These are phyloP conservation scores for Hypoxylon intermedium DNA, from an alignment of 495 filamentous ascomycete species.

Conservation along the genomic window DNA sequence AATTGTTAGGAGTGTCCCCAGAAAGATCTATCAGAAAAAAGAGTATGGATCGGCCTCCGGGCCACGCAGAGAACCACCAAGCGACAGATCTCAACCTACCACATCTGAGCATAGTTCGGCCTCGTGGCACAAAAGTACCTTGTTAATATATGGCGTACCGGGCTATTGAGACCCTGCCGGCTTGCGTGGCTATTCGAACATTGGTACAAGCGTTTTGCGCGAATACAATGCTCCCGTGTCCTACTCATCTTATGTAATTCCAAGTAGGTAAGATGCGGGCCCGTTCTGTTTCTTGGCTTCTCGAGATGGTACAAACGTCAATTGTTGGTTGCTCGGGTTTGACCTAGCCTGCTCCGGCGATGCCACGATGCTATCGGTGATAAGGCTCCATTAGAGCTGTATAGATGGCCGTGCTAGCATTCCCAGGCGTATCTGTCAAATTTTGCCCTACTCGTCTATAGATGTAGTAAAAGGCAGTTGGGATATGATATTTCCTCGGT, in stretches of 20 bases:
- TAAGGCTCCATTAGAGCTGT: conserved; percentile 20
- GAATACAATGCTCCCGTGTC: conserved; percentile 24
- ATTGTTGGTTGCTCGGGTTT: conserved; percentile 28
- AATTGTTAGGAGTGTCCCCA: conserved; percentile 18
- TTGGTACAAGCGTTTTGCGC: conserved; percentile 27
- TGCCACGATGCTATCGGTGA: conserved; percentile 5
- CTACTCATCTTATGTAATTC: conserved; percentile 35
- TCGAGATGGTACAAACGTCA: conserved; percentile 13
- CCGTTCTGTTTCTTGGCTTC: conserved; percentile 21
- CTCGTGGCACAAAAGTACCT: conserved; percentile 42
- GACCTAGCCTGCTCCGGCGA: conserved; percentile 10
- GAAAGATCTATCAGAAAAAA: conserved; percentile 14
- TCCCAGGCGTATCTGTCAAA: too few species aligned
- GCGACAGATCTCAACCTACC: conserved; percentile 11
- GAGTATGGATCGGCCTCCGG: conserved; percentile 31
- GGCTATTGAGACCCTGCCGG: conserved; percentile 33
- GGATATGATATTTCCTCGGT: conserved; percentile 33
- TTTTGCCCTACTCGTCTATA: neutral
- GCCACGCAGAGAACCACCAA: conserved; percentile 16
- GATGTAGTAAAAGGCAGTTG: too few species aligned
- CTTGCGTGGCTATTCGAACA: conserved; percentile 39
- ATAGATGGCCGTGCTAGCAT: too few species aligned
- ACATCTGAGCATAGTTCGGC: conserved; percentile 33
- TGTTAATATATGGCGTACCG: conserved; percentile 38
- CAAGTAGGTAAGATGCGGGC: conserved; percentile 29